Evolutionary conservation across 1,139 yeast species (phyloP), one percentile per base, ranked within the genome.

Genomic region (Kazachstania sp.): DNA sequence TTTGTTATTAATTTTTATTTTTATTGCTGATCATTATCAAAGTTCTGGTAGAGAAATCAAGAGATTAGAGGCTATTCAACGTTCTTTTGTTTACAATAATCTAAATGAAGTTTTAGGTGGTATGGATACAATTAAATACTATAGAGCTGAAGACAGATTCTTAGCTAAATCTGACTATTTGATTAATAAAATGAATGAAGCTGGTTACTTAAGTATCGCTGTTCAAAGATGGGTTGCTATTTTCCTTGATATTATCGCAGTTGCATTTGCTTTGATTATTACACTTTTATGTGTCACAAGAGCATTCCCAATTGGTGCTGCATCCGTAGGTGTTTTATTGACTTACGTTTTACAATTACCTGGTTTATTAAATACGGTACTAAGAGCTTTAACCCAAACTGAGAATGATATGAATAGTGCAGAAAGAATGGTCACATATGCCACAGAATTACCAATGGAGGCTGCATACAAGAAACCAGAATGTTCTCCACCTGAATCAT

Each of bases 351-450:
- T 78, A 49, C 77, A 75, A 53, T 69, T 80, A 50, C 76, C 82
- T 18, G 74, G 75, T 44, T 71, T 74, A 53, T 65, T 81, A 53
- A 72, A 78, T 37, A 64, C 73, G 54, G 66, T 76, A 41, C 64
- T 81, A 40, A 71, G 80, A 60, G 70, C 81, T 4, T 66, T 71
- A 51, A 84, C 95, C 0, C 81, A 80, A 59, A 77, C 83, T 30
- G 95, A 86, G 62, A 86, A 84, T 65, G 83, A 83, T 59, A 77
- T 86, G 87, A 85, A 84, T 59, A 80, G 94, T 7, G 92, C 82
- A n/a, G 95, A 87, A 67, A 75, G 96, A 61, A 66, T 87, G 45
- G 74, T 78, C 51, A 76, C 81, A 48, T 86, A 86, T 64, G 92
- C 90, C 0, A 71, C 73, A 23, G 80, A 82, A 30, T 66, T 86